Evolutionary conservation across 1,284 basidiomycete genomes (phyloP).

Genomic region (Rhizoctonia solani): DNA sequence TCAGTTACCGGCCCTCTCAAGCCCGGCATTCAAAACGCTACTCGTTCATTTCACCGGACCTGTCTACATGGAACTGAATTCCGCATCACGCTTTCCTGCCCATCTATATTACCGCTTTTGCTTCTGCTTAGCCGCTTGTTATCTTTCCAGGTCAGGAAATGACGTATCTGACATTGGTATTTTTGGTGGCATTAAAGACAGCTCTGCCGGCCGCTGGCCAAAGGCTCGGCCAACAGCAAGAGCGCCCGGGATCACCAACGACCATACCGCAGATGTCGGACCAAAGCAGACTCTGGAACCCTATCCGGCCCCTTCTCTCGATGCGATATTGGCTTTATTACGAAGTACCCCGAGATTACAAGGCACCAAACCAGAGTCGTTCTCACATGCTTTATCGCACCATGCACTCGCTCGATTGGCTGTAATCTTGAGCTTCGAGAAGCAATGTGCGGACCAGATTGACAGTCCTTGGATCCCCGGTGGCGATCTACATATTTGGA

Average conservation of each 20-base stretch:
- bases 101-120: background rate
- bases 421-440: background rate
- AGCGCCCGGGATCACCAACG: background rate
- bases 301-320: conserved; percentile 4
- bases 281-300: background rate
- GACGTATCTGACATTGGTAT: background rate
- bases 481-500: background rate
- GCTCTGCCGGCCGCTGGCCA: background rate
- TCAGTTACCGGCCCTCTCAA: background rate
- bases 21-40: background rate
- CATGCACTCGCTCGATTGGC: background rate
- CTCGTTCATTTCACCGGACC: background rate
- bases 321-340: background rate
- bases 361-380: background rate
- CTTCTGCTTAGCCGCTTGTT: conserved; percentile 6
- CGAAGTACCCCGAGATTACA: background rate
- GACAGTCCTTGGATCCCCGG: background rate
- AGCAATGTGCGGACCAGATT: background rate
- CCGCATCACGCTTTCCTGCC: background rate
- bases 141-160: background rate
- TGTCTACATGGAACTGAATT: background rate
- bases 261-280: background rate
- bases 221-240: conserved; percentile 5
- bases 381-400: background rate
- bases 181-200: conserved; percentile 4